Percentiles rank a stretch among this genome's conserved stretches.
Conservation (phyloP, 1,139 yeast genomes). For the Candida smagusa region DNA sequence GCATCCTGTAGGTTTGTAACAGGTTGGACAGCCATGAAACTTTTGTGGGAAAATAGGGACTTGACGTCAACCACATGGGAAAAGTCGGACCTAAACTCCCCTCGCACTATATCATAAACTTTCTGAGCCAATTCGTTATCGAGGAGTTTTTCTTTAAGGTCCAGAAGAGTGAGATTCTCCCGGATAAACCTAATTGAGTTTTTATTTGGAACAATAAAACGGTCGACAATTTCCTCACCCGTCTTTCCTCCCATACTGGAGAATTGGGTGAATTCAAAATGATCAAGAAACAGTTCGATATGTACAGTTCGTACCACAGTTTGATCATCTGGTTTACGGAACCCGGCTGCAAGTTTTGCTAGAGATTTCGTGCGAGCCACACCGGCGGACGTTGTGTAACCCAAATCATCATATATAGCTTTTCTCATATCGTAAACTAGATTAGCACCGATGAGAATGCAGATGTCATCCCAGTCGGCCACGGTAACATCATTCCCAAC, state of each 20-base stretch:
- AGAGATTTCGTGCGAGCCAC: constrained; percentile 70
- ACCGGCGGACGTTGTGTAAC: constrained; percentile 91
- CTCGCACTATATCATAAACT: constrained; percentile 62
- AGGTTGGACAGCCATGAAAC: constrained; percentile 52
- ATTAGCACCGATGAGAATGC: constrained; percentile 63
- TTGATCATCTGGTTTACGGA: constrained; percentile 81
- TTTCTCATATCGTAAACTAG: constrained; percentile 53
- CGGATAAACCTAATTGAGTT: constrained; percentile 47
- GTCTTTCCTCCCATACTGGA: constrained; percentile 91
- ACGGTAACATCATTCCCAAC: constrained; percentile 9
- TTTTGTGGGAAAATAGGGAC: constrained; percentile 87
- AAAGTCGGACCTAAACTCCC: constrained; percentile 52
- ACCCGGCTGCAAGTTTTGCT: constrained; percentile 89
- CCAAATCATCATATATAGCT: constrained; percentile 50
- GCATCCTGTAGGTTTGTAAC: constrained; percentile 58
- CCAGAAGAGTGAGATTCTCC: constrained; percentile 36
- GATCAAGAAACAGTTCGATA: constrained; percentile 50
- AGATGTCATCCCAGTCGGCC: constrained; percentile 83
- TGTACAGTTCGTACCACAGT: constrained; percentile 59
- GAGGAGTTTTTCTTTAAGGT: constrained; percentile 28
- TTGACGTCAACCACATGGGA: constrained; percentile 61
- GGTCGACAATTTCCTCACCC: constrained; percentile 58
- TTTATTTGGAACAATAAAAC: constrained; percentile 41
- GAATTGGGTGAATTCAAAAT: constrained; percentile 68
- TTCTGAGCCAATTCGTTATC: constrained; percentile 46